Evolutionary conservation across 345 rosid genomes (phyloP).

Genomic region (Syzygium oleosum): DNA sequence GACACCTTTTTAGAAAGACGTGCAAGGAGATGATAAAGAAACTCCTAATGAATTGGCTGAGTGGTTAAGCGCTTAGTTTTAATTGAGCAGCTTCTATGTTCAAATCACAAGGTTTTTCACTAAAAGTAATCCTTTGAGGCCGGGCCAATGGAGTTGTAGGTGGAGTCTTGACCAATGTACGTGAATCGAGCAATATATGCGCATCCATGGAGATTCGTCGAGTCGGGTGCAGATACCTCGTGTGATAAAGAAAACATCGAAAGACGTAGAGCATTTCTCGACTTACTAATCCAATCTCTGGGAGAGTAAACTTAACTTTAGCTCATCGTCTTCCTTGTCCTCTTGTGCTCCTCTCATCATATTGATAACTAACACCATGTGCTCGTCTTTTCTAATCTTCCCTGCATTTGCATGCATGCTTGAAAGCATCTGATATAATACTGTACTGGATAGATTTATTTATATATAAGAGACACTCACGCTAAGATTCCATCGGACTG

Average conservation of each 20-base stretch:
- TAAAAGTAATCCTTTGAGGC: background rate
- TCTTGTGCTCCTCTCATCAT: background rate
- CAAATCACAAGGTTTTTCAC: background rate
- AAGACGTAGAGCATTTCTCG: background rate
- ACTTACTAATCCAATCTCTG: background rate
- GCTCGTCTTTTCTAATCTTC: background rate
- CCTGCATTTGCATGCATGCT: background rate
- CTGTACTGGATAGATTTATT: background rate
- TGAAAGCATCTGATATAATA: background rate
- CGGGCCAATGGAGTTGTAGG: background rate
- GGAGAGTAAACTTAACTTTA: background rate
- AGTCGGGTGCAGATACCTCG: background rate
- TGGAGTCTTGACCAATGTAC: background rate
- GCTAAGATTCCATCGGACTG: background rate
- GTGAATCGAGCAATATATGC: background rate
- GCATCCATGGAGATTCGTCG: background rate
- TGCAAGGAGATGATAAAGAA: background rate
- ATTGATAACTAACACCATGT: background rate
- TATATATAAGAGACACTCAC: background rate
- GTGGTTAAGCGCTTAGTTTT: background rate
- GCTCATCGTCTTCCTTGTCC: background rate
- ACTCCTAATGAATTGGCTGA: background rate
- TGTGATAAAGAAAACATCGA: background rate
- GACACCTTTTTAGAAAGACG: background rate
- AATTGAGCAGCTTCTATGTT: background rate